Evolutionary conservation across 2,329 filamentous ascomycete genomes (phyloP), one percentile per base, ranked within the genome.

Genomic region (Xylariaceae sp.): DNA sequence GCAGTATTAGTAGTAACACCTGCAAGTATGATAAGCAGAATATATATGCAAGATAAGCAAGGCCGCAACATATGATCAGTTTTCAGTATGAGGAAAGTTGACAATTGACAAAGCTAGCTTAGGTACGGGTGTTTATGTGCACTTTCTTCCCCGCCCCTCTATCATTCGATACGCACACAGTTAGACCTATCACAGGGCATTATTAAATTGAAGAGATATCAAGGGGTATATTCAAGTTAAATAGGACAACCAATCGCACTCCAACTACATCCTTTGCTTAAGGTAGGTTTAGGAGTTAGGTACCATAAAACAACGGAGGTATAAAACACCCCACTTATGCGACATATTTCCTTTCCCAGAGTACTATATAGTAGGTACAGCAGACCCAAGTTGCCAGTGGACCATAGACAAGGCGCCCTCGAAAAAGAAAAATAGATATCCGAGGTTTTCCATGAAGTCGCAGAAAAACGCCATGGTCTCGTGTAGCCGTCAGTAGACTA

Each of bases 281-380:
- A 26, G 21, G 11, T 20, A 40, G n/a, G n/a, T n/a, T n/a, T 16
- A 45, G 15, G 15, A 11, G 26, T 29, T 39, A 20, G 32, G 47
- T 33, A 15, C 23, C 37, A 27, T 36, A 30, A 47, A 50, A 44
- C 9, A 46, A 27, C 26, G 15, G 16, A 40, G n/a, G n/a, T n/a
- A n/a, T 10, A 42, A 51, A 26, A 3, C 15, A 48, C n/a, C n/a
- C n/a, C n/a, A n/a, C n/a, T n/a, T n/a, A n/a, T n/a, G n/a, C n/a
- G n/a, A n/a, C n/a, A n/a, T n/a, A n/a, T n/a, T n/a, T n/a, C n/a
- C n/a, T n/a, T n/a, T n/a, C 37, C 39, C 27, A 45, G 15, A 41
- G 44, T 57, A 50, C 50, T 57, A 57, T 45, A 57, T 45, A n/a
- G n/a, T n/a, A 50, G 30, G 39, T 35, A 36, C 36, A 45, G 29